A percentile compares a stretch with the other conserved stretches of the same genome.
Evolutionary conservation across 2,329 filamentous ascomycete species (phyloP).

Genomic region (Penicillium corylophilum): DNA sequence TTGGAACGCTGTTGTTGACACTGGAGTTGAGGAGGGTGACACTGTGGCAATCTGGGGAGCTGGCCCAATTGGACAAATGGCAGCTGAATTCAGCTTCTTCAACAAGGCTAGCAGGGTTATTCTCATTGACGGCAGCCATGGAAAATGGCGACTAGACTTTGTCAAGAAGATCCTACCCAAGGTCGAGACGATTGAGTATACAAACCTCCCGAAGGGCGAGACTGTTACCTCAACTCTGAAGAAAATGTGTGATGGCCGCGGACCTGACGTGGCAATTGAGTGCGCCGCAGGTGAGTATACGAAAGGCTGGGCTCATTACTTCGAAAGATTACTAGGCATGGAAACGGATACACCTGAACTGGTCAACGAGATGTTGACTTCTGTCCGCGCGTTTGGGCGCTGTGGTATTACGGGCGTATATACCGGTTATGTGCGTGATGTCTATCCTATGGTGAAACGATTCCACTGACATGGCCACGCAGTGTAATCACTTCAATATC

Average conservation of each 20-base stretch:
- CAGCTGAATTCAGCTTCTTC: conserved; percentile 64
- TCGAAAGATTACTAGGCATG: conserved; percentile 61
- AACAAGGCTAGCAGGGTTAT: conserved; percentile 75
- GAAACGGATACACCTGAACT: conserved; percentile 78
- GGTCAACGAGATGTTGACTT: conserved; percentile 56
- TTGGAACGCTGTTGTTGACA: conserved; percentile 81
- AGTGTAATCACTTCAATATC: conserved; percentile 71
- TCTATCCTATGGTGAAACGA: neutral
- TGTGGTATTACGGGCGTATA: conserved; percentile 75
- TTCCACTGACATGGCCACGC: neutral
- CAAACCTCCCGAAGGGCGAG: conserved; percentile 58
- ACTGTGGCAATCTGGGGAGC: conserved; percentile 81
- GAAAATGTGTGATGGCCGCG: conserved; percentile 51
- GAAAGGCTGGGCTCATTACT: conserved; percentile 61
- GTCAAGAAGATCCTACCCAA: conserved; percentile 64
- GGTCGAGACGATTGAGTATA: conserved; percentile 68
- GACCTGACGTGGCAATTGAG: conserved; percentile 71
- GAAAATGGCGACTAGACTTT: conserved; percentile 64
- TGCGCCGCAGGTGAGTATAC: conserved; percentile 64
- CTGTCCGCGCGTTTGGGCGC: conserved; percentile 59
- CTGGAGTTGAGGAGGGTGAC: conserved; percentile 71
- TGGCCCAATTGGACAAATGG: conserved; percentile 81
- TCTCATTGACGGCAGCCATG: conserved; percentile 70
- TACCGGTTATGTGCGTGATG: conserved; percentile 55
- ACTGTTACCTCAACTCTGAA: conserved; percentile 72